Evolutionary conservation across 2,329 filamentous ascomycete genomes (phyloP).

Genomic region (Paraphoma sp.): DNA sequence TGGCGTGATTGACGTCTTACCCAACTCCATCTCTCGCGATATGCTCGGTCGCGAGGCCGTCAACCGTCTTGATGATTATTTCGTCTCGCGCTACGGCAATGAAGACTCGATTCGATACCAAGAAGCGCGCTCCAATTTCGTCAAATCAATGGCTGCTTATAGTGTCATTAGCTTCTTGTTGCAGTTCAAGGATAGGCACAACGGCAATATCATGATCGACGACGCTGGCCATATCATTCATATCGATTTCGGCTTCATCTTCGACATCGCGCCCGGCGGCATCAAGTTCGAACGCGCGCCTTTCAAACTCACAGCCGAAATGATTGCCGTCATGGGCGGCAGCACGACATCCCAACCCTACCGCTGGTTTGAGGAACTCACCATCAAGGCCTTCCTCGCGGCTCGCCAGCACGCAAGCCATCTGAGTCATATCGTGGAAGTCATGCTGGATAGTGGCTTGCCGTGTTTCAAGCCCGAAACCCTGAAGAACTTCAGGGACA

Average conservation of each 20-base stretch:
- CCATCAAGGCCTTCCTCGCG: slow-evolving; percentile 93
- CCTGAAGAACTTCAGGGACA: slow-evolving; percentile 87
- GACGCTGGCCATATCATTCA: slow-evolving; percentile 96
- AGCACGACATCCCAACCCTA: slow-evolving; percentile 82
- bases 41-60: slow-evolving; percentile 98
- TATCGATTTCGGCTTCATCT: slow-evolving; percentile 99
- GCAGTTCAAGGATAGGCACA: slow-evolving; percentile 99
- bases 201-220: slow-evolving; percentile 99
- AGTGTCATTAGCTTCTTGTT: slow-evolving; percentile 94
- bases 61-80: slow-evolving; percentile 98
- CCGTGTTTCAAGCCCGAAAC: slow-evolving; percentile 98
- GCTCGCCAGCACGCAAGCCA: slow-evolving; percentile 86
- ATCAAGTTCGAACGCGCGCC: slow-evolving; percentile 97
- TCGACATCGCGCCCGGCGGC: slow-evolving; percentile 96
- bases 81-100: slow-evolving; percentile 94
- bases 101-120: slow-evolving; percentile 96
- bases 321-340: slow-evolving; percentile 99
- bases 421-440: slow-evolving; percentile 83
- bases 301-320: slow-evolving; percentile 97
- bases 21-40: slow-evolving; percentile 96
- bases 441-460: slow-evolving; percentile 96
- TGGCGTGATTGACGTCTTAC: slow-evolving; percentile 96
- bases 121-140: slow-evolving; percentile 93
- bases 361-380: slow-evolving; percentile 95
- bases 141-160: slow-evolving; percentile 99